Evolutionary conservation across 2,329 filamentous ascomycete genomes (phyloP), one percentile per base, ranked within the genome.

Genomic region (Remersonia thermophila): DNA sequence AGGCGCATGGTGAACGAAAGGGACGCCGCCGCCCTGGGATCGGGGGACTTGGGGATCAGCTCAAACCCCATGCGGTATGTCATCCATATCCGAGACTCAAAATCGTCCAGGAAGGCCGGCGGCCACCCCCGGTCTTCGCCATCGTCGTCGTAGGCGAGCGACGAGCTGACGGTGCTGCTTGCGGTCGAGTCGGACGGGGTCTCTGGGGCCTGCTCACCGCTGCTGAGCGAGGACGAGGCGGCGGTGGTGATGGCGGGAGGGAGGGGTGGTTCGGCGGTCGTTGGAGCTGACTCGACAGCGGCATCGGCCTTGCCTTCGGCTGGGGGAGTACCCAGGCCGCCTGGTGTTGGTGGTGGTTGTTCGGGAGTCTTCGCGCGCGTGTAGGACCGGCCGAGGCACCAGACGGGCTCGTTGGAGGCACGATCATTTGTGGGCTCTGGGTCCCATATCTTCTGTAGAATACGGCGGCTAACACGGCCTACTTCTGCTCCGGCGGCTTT

Each of bases 61-160:
- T 77, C 66, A 55, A 98, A 98, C 47, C 81, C 81, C 17, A 80
- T 91, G 35, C 91, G 77, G 54, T 98, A 98, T 8, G 89, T 96
- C 71, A 98, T 83, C 89, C 91, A 96, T 56, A 95, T 75, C 42
- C 77, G 76, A 4, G 89, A 87, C 55, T 94, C 86, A 51, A 96
- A 93, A 57, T 98, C 91, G 41, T 86, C 81, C 25, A 96, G 64
- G 51, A 98, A 98, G 4, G 74, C 69, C 8, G 71, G 63, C 8
- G 91, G 91, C 91, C 91, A 98, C 40, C 80, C 78, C 11, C 63
- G 63, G 41, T 65, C 63, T 13, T 59, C 52, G 3, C 51, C 51
- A 15, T 71, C 61, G 9, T 29, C 27, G 7, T 65, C 65, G 37
- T 67, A 69, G 26, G 64, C 63, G 7, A 69, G 51, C 2, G 67